These are phyloP conservation scores for Dissoconium aciculare DNA, from an alignment of 2,329 filamentous ascomycete species.

Conservation along the genomic window DNA sequence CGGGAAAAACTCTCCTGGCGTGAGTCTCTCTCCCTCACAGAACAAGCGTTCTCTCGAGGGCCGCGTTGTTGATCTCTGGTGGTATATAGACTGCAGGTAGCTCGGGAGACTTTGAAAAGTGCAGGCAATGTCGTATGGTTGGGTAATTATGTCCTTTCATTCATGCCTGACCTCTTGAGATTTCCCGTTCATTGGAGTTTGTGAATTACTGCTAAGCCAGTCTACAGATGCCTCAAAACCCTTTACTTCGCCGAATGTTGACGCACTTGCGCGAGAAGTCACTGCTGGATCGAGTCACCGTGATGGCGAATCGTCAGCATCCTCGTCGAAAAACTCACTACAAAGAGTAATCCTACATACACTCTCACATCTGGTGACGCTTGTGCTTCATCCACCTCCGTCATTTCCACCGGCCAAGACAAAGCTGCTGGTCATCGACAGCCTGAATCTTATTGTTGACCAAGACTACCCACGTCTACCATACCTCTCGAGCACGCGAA, in stretches of 20 bases:
- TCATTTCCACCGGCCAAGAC: slow-evolving; percentile 48
- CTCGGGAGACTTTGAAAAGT: slow-evolving; percentile 46
- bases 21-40: slow-evolving; percentile 30
- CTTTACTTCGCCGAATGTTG: slow-evolving; percentile 1
- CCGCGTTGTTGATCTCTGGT: background rate
- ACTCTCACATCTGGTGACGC: slow-evolving; percentile 52
- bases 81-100: slow-evolving; percentile 50
- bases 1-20: slow-evolving; percentile 73
- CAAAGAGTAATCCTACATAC: slow-evolving; percentile 42
- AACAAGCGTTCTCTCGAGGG: background rate
- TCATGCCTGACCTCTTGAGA: no score
- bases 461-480: slow-evolving; percentile 52
- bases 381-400: slow-evolving; percentile 53
- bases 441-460: slow-evolving; percentile 60
- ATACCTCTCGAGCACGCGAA: slow-evolving; percentile 24
- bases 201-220: no score
- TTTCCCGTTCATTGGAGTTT: no score
- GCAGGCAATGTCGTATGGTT: slow-evolving; percentile 63
- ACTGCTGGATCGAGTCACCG: background rate
- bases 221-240: background rate
- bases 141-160: no score
- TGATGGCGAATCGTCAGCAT: background rate
- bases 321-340: no score
- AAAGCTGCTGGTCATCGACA: slow-evolving; percentile 61
- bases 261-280: background rate